A percentile compares a stretch with the other conserved stretches of the same genome.
These are phyloP conservation scores for Eutrema yunnanense DNA, from an alignment of 345 rosid genomes.

Conservation along the genomic window DNA sequence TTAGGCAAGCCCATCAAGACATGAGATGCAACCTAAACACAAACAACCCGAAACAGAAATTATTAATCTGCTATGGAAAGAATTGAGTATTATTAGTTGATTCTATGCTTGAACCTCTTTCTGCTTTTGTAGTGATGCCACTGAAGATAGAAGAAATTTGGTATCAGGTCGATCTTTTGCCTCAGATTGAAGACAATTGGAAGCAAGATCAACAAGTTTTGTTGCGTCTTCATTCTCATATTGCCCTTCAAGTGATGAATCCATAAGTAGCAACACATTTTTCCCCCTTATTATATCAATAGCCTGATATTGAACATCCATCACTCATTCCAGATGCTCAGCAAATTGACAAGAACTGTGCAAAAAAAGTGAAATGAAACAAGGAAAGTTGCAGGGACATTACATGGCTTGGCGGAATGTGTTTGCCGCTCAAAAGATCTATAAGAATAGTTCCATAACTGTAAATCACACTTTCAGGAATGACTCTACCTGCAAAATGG, in stretches of 20 bases:
- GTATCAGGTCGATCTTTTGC: conserved; percentile 29
- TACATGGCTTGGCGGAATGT: conserved; percentile 50
- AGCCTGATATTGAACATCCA: conserved; percentile 7
- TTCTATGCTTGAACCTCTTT: conserved; percentile 11
- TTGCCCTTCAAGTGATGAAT: conserved; percentile 26
- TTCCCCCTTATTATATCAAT: conserved; percentile 15
- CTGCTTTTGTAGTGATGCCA: conserved; percentile 12
- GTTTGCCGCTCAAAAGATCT: conserved; percentile 67
- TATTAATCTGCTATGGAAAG: background rate
- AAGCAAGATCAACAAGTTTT: conserved; percentile 17
- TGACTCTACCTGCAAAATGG: conserved; percentile 21
- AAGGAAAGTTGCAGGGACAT: conserved; percentile 4
- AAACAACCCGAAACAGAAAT: background rate
- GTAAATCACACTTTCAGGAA: conserved; percentile 37
- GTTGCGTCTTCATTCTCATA: conserved; percentile 9
- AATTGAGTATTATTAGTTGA: background rate
- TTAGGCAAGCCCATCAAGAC: conserved; percentile 14
- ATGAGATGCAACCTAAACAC: conserved; percentile 18
- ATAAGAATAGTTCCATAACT: conserved; percentile 35
- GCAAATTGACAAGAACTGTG: background rate
- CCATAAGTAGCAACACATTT: conserved; percentile 17
- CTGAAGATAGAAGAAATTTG: conserved; percentile 5
- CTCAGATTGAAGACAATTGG: conserved; percentile 32
- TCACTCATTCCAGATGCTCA: background rate
- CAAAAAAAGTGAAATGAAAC: background rate